These are phyloP conservation scores for Peterozyma toletana DNA, from an alignment of 805 yeast genomes.

Conservation along the genomic window DNA sequence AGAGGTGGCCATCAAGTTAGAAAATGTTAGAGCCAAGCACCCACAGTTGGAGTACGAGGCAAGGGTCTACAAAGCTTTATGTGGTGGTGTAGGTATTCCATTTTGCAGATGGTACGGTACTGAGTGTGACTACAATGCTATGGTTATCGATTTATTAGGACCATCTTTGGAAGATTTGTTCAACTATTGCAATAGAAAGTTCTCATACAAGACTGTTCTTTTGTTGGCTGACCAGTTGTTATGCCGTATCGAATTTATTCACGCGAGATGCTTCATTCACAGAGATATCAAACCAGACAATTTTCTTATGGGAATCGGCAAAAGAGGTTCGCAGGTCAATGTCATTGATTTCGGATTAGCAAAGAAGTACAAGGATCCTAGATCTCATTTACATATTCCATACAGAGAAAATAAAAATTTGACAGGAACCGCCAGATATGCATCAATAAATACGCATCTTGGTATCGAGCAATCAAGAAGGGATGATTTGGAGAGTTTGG, in stretches of 20 bases:
- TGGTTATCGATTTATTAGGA: conserved; percentile 93
- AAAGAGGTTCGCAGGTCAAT: conserved; percentile 91
- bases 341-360: conserved; percentile 94
- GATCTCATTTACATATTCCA: conserved; percentile 91
- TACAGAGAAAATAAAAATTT: conserved; percentile 93
- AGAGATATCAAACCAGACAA: conserved; percentile 82
- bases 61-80: conserved; percentile 84
- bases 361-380: conserved; percentile 88
- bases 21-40: conserved; percentile 83
- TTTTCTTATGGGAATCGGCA: conserved; percentile 82
- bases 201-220: conserved; percentile 87
- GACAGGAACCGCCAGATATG: conserved; percentile 97
- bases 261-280: conserved; percentile 87
- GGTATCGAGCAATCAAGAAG: conserved; percentile 97
- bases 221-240: conserved; percentile 90
- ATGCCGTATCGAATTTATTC: conserved; percentile 91
- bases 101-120: conserved; percentile 96
- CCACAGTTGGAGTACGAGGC: conserved; percentile 98
- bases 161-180: conserved; percentile 93
- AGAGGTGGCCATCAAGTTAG: conserved; percentile 95
- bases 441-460: conserved; percentile 89
- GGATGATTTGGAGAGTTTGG: conserved; percentile 92
- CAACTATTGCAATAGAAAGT: conserved; percentile 92
- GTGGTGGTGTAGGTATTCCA: conserved; percentile 97
- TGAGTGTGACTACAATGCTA: conserved; percentile 92